phyloP scores from a whole-genome alignment of 257 asterid genomes.

The Solanum habrochaites region DNA sequence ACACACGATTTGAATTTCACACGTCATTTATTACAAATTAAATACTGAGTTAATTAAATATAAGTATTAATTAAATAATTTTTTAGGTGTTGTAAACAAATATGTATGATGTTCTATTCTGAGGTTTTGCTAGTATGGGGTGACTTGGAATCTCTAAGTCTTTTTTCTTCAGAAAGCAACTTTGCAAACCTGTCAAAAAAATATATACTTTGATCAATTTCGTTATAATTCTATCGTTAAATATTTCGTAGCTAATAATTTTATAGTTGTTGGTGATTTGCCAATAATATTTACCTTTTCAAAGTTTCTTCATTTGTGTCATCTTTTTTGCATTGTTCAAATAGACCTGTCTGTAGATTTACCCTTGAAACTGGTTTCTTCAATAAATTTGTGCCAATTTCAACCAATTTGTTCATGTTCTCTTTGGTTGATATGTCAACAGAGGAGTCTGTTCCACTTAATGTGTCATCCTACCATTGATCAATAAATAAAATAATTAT shows the following conservation, averaged over 20 bases:
- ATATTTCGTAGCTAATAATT: not conserved
- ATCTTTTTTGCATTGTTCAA: not conserved
- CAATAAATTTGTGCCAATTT: slow-evolving; percentile 19
- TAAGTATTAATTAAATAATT: not conserved
- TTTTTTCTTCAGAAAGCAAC: slow-evolving; percentile 9
- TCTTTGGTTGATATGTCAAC: slow-evolving; percentile 30
- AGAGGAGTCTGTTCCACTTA: slow-evolving; percentile 21
- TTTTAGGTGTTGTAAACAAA: not conserved
- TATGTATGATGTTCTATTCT: not conserved
- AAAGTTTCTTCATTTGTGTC: not conserved
- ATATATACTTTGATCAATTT: not conserved
- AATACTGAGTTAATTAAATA: not conserved
- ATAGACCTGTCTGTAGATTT: not conserved
- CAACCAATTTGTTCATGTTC: slow-evolving; percentile 23
- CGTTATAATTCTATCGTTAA: not conserved
- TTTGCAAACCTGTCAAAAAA: slow-evolving; percentile 11
- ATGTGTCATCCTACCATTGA: slow-evolving; percentile 14
- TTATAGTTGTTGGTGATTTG: not conserved
- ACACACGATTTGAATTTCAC: not conserved
- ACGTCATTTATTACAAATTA: not conserved
- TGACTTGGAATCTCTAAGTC: slow-evolving; percentile 3
- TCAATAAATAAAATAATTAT: not conserved
- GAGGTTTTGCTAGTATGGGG: not conserved
- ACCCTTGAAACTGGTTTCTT: slow-evolving; percentile 34
- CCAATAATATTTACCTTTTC: not conserved